phyloP scores from a whole-genome alignment of 2,329 filamentous ascomycete species.

The Ascochyta koolunga region DNA sequence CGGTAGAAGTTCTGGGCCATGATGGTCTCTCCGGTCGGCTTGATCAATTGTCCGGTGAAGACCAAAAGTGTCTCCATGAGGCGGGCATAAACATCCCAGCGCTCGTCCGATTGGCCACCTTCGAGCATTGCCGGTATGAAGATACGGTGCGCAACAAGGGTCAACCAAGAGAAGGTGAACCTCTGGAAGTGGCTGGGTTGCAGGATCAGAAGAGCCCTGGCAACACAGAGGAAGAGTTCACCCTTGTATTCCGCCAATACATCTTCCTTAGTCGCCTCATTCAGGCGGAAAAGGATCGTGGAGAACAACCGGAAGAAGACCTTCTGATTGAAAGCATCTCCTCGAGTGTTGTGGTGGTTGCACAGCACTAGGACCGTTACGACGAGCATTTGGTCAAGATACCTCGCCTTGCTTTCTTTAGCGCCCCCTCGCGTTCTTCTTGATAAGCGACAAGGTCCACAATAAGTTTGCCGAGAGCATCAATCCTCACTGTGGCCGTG shows the following conservation, averaged over 20 bases:
- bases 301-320: conserved; percentile 93
- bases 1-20: conserved; percentile 84
- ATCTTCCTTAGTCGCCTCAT: conserved; percentile 59
- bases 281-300: conserved; percentile 78
- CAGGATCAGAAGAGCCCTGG: conserved; percentile 72
- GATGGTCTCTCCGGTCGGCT: conserved; percentile 70
- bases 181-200: conserved; percentile 78
- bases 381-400: conserved; percentile 78
- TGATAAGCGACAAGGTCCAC: conserved; percentile 76
- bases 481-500: conserved; percentile 68
- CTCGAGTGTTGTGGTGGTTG: conserved; percentile 80
- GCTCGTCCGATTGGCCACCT: conserved; percentile 62
- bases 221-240: conserved; percentile 75
- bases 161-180: conserved; percentile 86
- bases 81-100: conserved; percentile 78
- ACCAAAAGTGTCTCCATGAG: conserved; percentile 74
- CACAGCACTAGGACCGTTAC: conserved; percentile 82
- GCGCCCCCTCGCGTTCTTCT: conserved; percentile 64
- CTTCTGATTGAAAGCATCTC: conserved; percentile 82
- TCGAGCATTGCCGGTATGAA: conserved; percentile 80
- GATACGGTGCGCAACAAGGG: conserved; percentile 80
- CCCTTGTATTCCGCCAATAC: conserved; percentile 59
- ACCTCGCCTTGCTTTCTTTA: conserved; percentile 68
- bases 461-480: conserved; percentile 83
- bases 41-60: conserved; percentile 80